Evolutionary conservation across 768 basidiomycete genomes (phyloP).

Genomic region (Xerocomellus intermedius): DNA sequence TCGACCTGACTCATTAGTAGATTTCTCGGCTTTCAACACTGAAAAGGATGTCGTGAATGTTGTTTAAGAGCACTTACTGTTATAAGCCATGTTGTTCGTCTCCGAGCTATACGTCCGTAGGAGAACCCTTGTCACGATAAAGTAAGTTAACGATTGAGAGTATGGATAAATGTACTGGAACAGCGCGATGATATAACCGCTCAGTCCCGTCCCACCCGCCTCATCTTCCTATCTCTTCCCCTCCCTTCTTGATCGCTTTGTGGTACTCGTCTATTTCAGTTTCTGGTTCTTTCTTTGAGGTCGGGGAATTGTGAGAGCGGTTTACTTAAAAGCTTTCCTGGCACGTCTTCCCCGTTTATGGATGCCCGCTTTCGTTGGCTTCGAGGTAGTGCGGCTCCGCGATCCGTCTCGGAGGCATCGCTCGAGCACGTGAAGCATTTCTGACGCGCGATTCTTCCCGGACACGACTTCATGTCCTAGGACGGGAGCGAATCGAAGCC

Average conservation of each 20-base stretch:
- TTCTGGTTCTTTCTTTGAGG: constrained; percentile 13
- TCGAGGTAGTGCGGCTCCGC: constrained; percentile 7
- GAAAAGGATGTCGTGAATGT: too few species aligned
- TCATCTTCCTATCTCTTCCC: constrained; percentile 31
- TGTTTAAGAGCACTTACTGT: too few species aligned
- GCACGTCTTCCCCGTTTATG: constrained; percentile 3
- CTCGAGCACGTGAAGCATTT: too few species aligned
- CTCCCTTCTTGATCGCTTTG: constrained; percentile 13
- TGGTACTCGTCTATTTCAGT: constrained; percentile 2
- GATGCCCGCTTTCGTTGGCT: not conserved
- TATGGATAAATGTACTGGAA: too few species aligned
- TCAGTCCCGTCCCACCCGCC: constrained; percentile 20
- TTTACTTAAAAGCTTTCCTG: not conserved
- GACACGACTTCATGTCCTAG: constrained; percentile 23
- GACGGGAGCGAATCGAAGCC: constrained; percentile 15
- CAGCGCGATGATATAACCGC: not conserved
- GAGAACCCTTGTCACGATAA: too few species aligned
- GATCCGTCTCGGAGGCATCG: not conserved
- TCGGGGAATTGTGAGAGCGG: not conserved
- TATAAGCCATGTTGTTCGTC: too few species aligned
- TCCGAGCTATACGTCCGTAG: too few species aligned
- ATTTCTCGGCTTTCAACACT: too few species aligned
- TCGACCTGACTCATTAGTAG: too few species aligned
- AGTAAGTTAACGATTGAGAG: too few species aligned
- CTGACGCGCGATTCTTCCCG: constrained; percentile 21